A percentile compares a stretch with the other conserved stretches of the same genome.
These are phyloP conservation scores for Fusarium odoratissimum DNA, from an alignment of 2,329 filamentous ascomycete species.

Conservation along the genomic window DNA sequence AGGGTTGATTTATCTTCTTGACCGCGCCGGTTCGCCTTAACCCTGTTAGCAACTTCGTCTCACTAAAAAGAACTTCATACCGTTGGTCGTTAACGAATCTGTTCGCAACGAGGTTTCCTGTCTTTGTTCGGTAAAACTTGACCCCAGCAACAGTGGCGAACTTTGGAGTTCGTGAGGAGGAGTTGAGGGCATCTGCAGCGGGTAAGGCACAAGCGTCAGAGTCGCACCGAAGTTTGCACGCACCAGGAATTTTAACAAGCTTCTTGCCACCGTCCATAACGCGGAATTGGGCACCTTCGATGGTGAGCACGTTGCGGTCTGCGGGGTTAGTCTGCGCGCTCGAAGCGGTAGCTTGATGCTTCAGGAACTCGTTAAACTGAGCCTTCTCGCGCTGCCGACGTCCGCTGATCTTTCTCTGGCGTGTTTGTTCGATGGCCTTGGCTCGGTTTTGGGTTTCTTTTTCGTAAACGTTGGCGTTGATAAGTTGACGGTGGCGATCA, in stretches of 20 bases:
- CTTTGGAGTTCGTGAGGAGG: constrained; percentile 78
- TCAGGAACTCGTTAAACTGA: constrained; percentile 59
- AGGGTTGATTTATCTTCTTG: constrained; percentile 78
- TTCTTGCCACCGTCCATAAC: constrained; percentile 85
- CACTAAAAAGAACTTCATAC: constrained; percentile 62
- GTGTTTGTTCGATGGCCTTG: constrained; percentile 78
- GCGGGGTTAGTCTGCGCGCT: constrained; percentile 41
- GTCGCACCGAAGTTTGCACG: constrained; percentile 16
- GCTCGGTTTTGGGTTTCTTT: constrained; percentile 76
- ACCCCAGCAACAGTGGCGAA: constrained; percentile 78
- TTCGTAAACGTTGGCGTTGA: constrained; percentile 82
- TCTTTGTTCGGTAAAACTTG: constrained; percentile 86
- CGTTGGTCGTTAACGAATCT: constrained; percentile 80
- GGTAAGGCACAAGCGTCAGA: constrained; percentile 43
- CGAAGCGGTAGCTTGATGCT: constrained; percentile 40
- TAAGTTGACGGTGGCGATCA: constrained; percentile 83
- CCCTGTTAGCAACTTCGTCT: constrained; percentile 53
- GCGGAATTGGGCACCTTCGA: constrained; percentile 79
- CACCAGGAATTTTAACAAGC: constrained; percentile 79
- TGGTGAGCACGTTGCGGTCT: constrained; percentile 69
- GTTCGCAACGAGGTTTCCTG: constrained; percentile 85
- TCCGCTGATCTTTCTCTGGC: constrained; percentile 65
- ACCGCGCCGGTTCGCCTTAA: constrained; percentile 63
- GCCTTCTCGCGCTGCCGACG: constrained; percentile 69
- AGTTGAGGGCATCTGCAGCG: constrained; percentile 66